Evolutionary conservation across 768 basidiomycete genomes (phyloP).

Genomic region (Leccinum disarticulatum): DNA sequence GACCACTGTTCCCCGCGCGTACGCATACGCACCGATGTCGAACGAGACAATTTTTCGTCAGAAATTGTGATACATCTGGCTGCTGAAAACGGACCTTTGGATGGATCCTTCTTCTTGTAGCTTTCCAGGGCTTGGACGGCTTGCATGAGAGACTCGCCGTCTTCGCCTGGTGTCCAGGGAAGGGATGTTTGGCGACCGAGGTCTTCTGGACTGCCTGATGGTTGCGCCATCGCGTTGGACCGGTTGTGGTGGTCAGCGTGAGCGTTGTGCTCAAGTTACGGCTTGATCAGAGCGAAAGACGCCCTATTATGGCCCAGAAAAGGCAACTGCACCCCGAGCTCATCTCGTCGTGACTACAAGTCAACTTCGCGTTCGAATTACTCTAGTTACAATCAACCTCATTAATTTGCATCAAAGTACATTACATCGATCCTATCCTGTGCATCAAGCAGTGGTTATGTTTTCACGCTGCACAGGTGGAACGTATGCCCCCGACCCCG

Average conservation of each 20-base stretch:
- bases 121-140: conserved; percentile 74
- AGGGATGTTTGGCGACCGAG: conserved; percentile 31
- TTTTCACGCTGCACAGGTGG: conserved; percentile 1
- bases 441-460: conserved; percentile 1
- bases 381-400: neutral
- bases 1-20: conserved; percentile 58
- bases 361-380: neutral
- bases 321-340: conserved; percentile 5
- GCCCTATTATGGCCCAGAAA: conserved; percentile 6
- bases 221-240: conserved; percentile 28
- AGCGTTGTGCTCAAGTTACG: neutral
- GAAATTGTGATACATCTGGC: neutral
- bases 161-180: conserved; percentile 35
- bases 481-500: conserved; percentile 42
- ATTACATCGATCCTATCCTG: neutral
- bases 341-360: neutral
- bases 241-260: conserved; percentile 5
- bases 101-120: conserved; percentile 84
- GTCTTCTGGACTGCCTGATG: conserved; percentile 34
- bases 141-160: conserved; percentile 38
- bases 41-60: neutral
- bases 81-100: conserved; percentile 54
- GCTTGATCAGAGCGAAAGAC: neutral
- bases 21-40: neutral
- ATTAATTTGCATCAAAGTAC: neutral